Evolutionary conservation across 768 basidiomycete species (phyloP), one percentile per base, ranked within the genome.

Genomic region (Amylocystis lapponica): DNA sequence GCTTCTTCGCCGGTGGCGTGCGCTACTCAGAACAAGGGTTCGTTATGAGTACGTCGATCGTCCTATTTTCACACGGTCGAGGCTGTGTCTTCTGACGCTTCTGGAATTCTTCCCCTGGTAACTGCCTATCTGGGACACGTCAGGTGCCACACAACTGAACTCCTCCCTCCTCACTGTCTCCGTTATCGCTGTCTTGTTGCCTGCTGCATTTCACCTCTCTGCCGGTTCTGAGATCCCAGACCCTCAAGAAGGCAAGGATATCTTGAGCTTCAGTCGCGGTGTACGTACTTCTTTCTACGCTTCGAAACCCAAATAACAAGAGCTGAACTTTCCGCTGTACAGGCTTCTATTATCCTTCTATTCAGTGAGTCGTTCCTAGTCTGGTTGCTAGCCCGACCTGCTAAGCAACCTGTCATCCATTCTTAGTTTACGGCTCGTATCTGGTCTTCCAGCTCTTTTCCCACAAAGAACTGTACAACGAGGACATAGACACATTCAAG

Each of bases 1-100:
- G 88, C 56, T 91, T 91, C 66, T 90, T 91, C 52, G 86, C 84
- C 17, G 88, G 87, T 43, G 88, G 88, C 16, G 65, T 80, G 39
- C 76, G 76, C 52, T 90, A 78, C 56, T 83, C 82, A 16, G 83
- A 89, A 52, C 88, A 90, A 64, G 86, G 81, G 1, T 86, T 89
- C 54, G 80, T 81, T 36, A 64, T 74, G 30, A 81, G 86, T 86
- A 50, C 56, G 84, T 68, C 33, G 31, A 21, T 45, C 31, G 37
- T 48, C 31, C 14, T 34, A 17, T 21, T 38, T 25, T n/a, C 10
- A 27, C 31, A 43, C 25, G 2, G n/a, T 9, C 14, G n/a, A n/a
- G n/a, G n/a, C n/a, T n/a, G n/a, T n/a, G 20, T 9, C 21, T 34
- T 12, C 40, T 42, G 19, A 49, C 39, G 7, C 16, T 13, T 8